Base-by-base conservation (phyloP, 2,329 filamentous ascomycete species). In the Amauroascus niger region DNA sequence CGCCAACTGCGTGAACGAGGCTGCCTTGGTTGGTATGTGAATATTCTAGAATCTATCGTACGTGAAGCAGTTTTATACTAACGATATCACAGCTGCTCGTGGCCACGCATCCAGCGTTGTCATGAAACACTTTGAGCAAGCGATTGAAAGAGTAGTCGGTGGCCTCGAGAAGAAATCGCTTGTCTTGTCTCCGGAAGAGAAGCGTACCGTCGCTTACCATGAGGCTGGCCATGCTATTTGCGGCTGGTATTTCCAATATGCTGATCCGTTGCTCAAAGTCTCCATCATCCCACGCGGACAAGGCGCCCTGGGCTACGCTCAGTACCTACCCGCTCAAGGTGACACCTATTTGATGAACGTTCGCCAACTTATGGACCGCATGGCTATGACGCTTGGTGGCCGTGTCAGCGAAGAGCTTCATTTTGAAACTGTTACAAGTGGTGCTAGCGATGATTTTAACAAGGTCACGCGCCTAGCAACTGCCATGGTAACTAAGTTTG, bases 401-500 rank as follows among this genome's bases (percentile, higher is more conserved):
- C 88, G 93, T 60, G 87, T 98, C 22, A 93, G 86, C 18, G 93
- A 98, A 73, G 93, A 98, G 71, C 75, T 98, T 6, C 91, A 98
- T 73, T 98, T 98, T 72, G 85, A 93, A 32, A 95, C 89, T 0
- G 93, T 98, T 18, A 98, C 93, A 1, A 93, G 87, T 45, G 93
- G 93, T 54, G 93, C 91, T 18, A 90, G 84, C 52, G 93, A 97
- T 69, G 93, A 98, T 69, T 98, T 98, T 80, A 91, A 93, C 73
- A 98, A 98, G 74, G 93, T 97, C 39, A 96, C 93, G 1, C 81
- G 84, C 54, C 91, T 96, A 86, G 94, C 93, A 2, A 94, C 87
- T 16, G 85, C 87, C 58, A 98, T 98, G 93, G 93, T 98, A 28
- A 98, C 91, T n/a, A 88, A 95, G 69, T 98, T 89, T 84, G 93